Base-by-base conservation (phyloP, 805 yeast species). In the Schwanniomyces polymorphus region DNA sequence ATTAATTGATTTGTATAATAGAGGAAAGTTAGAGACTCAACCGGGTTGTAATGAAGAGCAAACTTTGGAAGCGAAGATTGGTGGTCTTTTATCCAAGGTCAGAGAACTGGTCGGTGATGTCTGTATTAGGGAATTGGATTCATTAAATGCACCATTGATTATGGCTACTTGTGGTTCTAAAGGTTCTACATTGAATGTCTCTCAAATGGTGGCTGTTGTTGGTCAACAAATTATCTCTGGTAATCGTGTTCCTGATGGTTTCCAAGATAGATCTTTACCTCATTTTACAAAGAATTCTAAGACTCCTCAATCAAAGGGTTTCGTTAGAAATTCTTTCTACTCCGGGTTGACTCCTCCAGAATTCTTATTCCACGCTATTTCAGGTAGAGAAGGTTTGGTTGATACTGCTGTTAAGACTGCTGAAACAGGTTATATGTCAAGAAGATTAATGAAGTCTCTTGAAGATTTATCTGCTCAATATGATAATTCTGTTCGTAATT, bases 81-180 rank as follows among this genome's bases (percentile, higher is more conserved):
- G 97, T 71, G 98, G 99, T 56, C 70, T 94, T 41, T 75, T 94
- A 51, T 94, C 99, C 14, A 94, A 91, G 63, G 99, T 94, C 47
- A 86, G 99, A 81, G 99, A 92, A 75, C 97, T 94, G 68, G 98
- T 92, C 14, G 99, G 99, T 67, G 98, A 92, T 56, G 96, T 91
- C 50, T 95, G 99, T 77, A 92, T 95, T 61, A 81, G 78, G 45
- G 98, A 94, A 68, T 75, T 94, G 49, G 97, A 88, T 55, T 81
- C 86, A 44, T 80, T 90, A 43, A 94, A 94, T 64, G 97, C 99
- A 21, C 99, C 99, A 35, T 79, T 94, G 61, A 92, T 94, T 63
- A 94, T 94, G 99, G 97, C 99, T 10, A 89, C 97, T 1, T 94
- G 98, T 79, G 99, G 99, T 58, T 92, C 98, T 37, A 94, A 94